Evolutionary conservation across 768 basidiomycete genomes (phyloP), one percentile per base, ranked within the genome.

Genomic region (Crassisporium funariophilum): DNA sequence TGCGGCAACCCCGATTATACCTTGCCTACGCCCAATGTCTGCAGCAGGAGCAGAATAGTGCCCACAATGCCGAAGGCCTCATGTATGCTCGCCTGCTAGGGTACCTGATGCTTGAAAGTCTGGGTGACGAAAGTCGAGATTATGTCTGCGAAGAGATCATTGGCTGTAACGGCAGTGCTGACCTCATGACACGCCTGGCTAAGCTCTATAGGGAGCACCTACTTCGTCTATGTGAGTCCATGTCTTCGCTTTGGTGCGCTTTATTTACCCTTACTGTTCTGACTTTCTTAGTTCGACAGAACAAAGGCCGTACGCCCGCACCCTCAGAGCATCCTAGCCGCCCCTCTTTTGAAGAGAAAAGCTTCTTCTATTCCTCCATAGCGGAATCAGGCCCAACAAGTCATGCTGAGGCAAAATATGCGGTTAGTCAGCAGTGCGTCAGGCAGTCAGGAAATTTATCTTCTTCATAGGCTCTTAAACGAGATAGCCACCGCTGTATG

Each of bases 401-500:
- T 29, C 45, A 43, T 25, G 43, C 2, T 4, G 23, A 39, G n/a
- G 44, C 53, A 19, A 54, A 50, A 44, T 16, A 22, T 17, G 35
- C 49, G 21, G 53, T 54, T 17, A 44, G 49, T 41, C 12, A 4
- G 12, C n/a, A 15, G 35, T 35, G 35, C 21, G 11, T 45, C 43
- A 33, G 24, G 22, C 16, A 20, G 7, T 29, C 17, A 20, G 15
- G 1, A 9, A 13, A 27, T 25, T 35, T 22, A 31, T 40, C 23
- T 24, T 24, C 5, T 45, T 25, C 31, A 22, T 36, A 54, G 49
- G 53, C 53, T 16, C 29, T 54, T 22, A 20, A 24, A 15, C 53
- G 48, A 15, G 44, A 54, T 36, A 41, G 41, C 21, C 50, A 34
- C 20, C 29, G 39, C 19, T 52, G 46, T 27, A 43, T 41, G 46